Conservation (phyloP, 306 rosid genomes). For the Gastrolobium bilobum region DNA sequence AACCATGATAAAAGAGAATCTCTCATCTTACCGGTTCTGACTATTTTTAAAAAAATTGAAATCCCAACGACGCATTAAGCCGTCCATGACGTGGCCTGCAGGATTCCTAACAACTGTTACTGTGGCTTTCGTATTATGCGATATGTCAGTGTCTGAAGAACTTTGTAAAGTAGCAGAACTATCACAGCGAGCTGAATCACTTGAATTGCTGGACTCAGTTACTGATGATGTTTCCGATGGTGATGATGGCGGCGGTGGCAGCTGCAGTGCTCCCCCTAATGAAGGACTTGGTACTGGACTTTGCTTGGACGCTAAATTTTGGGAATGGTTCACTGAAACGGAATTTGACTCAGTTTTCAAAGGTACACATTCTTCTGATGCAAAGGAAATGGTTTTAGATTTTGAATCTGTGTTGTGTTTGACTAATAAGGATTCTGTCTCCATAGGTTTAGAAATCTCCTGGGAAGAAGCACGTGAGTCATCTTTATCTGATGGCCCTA, state of each 20-base stretch:
- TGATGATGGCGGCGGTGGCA: not conserved
- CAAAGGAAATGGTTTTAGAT: slow-evolving; percentile 56
- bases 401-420: slow-evolving; percentile 51
- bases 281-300: slow-evolving; percentile 48
- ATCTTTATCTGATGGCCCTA: slow-evolving; percentile 54
- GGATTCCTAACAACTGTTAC: slow-evolving; percentile 86
- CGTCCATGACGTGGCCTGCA: slow-evolving; percentile 81
- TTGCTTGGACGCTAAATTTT: slow-evolving; percentile 52
- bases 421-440: slow-evolving; percentile 50
- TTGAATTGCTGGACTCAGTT: slow-evolving; percentile 60
- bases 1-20: slow-evolving; percentile 47
- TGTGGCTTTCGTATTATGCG: slow-evolving; percentile 89
- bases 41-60: slow-evolving; percentile 85
- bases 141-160: slow-evolving; percentile 76
- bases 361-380: slow-evolving; percentile 47
- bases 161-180: slow-evolving; percentile 59
- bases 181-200: slow-evolving; percentile 58
- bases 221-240: slow-evolving; percentile 44
- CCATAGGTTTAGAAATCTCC: slow-evolving; percentile 44
- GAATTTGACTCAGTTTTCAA: slow-evolving; percentile 57
- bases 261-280: slow-evolving; percentile 34
- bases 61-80: slow-evolving; percentile 98
- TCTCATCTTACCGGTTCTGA: slow-evolving; percentile 66
- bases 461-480: slow-evolving; percentile 47
- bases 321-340: slow-evolving; percentile 49